Percentiles rank a stretch among this genome's conserved stretches.
phyloP scores from a whole-genome alignment of 768 basidiomycete genomes.

The Steccherinum ochraceum region DNA sequence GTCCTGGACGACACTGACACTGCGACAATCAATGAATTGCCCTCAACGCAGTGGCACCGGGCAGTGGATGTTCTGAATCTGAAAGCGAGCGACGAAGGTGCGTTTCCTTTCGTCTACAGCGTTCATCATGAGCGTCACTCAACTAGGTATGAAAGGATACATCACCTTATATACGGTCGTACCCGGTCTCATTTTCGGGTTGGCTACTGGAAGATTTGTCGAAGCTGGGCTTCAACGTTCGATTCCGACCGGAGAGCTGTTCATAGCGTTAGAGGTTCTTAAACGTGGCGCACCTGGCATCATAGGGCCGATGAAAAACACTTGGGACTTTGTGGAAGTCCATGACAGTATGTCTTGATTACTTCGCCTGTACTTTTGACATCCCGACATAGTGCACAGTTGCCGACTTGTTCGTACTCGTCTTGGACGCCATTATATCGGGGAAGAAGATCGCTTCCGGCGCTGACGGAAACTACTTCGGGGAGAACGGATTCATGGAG shows the following conservation, averaged over 20 bases:
- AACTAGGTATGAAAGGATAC: too few species aligned
- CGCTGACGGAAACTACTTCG: slow-evolving; percentile 28
- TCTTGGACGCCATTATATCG: slow-evolving; percentile 30
- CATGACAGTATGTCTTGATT: too few species aligned
- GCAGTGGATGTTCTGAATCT: slow-evolving; percentile 42
- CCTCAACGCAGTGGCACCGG: slow-evolving; percentile 36
- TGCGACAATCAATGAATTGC: slow-evolving; percentile 36
- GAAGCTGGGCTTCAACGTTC: slow-evolving; percentile 42
- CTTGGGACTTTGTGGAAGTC: too few species aligned
- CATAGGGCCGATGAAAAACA: too few species aligned
- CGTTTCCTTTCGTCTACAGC: slow-evolving; percentile 47
- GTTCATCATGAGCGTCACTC: too few species aligned
- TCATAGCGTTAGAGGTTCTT: neutral
- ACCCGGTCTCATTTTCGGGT: slow-evolving; percentile 50
- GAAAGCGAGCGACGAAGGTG: slow-evolving; percentile 42
- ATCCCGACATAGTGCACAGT: too few species aligned
- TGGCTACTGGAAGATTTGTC: slow-evolving; percentile 38
- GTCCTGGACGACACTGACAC: slow-evolving; percentile 46
- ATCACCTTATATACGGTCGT: slow-evolving; percentile 42
- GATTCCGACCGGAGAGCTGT: neutral
- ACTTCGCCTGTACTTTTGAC: too few species aligned
- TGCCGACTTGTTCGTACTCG: slow-evolving; percentile 31
- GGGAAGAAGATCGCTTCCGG: slow-evolving; percentile 17
- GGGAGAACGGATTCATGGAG: slow-evolving; percentile 23
- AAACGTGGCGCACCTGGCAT: too few species aligned